These are phyloP conservation scores for Aspergillus olivimuriae DNA, from an alignment of 495 filamentous ascomycete species.

Conservation along the genomic window DNA sequence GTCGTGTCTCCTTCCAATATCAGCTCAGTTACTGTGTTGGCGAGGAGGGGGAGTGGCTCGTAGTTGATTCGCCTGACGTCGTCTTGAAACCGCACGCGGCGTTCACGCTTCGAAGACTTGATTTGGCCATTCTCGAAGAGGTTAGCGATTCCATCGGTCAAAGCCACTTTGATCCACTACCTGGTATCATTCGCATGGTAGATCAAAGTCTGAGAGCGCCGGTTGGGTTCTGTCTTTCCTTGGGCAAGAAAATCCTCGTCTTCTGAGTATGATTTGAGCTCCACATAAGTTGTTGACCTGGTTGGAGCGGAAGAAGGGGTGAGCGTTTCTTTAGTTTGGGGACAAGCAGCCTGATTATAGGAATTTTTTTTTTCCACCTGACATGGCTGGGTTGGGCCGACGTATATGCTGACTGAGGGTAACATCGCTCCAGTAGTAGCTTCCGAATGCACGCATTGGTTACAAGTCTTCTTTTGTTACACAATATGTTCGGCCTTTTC, in stretches of 20 bases:
- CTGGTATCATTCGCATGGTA: slow-evolving; percentile 3
- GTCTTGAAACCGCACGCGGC: slow-evolving; percentile 7
- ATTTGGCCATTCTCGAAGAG: slow-evolving; percentile 1
- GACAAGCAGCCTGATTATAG: too few species aligned
- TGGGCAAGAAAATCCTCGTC: slow-evolving; percentile 9
- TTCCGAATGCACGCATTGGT: too few species aligned
- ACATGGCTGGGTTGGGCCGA: too few species aligned
- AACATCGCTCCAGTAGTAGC: too few species aligned
- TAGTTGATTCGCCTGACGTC: slow-evolving; percentile 8
- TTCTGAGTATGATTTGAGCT: slow-evolving; percentile 12
- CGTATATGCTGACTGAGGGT: too few species aligned
- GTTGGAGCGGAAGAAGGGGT: too few species aligned
- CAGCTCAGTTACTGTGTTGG: slow-evolving; percentile 18
- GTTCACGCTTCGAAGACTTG: slow-evolving; percentile 8
- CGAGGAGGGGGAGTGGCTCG: slow-evolving; percentile 9
- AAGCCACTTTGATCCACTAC: slow-evolving; percentile 15
- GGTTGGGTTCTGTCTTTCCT: slow-evolving; percentile 11
- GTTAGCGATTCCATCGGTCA: slow-evolving; percentile 2
- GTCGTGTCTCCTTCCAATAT: slow-evolving; percentile 8
- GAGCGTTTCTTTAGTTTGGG: too few species aligned
- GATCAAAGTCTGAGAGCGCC: slow-evolving; percentile 9
- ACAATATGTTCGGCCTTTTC: too few species aligned
- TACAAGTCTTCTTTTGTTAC: too few species aligned
- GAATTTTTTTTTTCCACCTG: too few species aligned
- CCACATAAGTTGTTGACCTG: slow-evolving; percentile 1